Evolutionary conservation across 768 basidiomycete genomes (phyloP), one percentile per base, ranked within the genome.

Genomic region (Mycena sanguinolenta): DNA sequence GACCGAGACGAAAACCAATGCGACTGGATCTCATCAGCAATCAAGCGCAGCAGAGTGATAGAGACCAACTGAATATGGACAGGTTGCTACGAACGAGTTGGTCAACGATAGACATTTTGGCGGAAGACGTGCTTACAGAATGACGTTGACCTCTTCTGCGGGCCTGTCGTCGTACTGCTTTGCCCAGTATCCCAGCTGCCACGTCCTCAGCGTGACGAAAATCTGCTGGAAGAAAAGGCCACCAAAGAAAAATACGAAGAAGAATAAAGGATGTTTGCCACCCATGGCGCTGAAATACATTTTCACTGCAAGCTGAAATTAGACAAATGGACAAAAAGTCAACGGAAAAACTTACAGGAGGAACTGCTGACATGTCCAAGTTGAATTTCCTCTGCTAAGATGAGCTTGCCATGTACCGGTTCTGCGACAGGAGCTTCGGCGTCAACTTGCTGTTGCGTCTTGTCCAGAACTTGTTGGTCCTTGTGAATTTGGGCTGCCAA

Each of bases 341-440:
- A 21, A 3, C 28, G 28, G n/a, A 42, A 52, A 32, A 21, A 27
- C 72, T 23, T 27, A 72, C 71, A 46, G 6, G 71, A 62, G 25
- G 57, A 54, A 84, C 85, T 87, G 46, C 86, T 85, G 30, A 92
- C 84, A 69, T 87, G 88, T 1, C 91, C 91, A 53, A 85, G 79
- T 7, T 81, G 84, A 42, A 91, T 84, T 74, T 93, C 92, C 76
- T 93, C 92, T 0, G 85, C 86, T 5, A 90, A 77, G 55, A 91
- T 85, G 13, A 92, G 83, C 73, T 91, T 90, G 1, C 90, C 90
- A 50, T 84, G 83, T 32, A 74, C 78, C 13, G 73, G 69, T n/a
- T 67, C 58, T 16, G 73, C 66, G 27, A 68, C 75, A 23, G 68
- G 68, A 14, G 54, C 66, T 21, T 21, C 54, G 72, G 67, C 75